These are phyloP conservation scores for Porcisia deanei DNA, from an alignment of 208 protist species.

Conservation along the genomic window DNA sequence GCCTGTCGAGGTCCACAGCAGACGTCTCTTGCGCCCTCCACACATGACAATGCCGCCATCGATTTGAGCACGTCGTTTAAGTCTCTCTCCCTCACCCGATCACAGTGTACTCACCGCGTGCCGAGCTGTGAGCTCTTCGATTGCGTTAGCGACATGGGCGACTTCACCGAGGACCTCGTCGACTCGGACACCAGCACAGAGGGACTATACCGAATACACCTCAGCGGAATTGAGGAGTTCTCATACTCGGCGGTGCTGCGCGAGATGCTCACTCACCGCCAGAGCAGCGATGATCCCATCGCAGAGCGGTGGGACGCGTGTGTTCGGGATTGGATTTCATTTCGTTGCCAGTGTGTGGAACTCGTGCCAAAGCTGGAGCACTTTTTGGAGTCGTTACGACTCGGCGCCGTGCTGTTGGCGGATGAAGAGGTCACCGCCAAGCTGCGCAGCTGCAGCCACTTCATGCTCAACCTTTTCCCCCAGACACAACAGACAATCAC, in stretches of 20 bases:
- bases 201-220: constrained; percentile 19
- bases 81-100: neutral
- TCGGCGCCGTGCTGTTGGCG: constrained; percentile 14
- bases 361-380: constrained; percentile 30
- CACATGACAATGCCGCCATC: neutral
- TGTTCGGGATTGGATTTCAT: constrained; percentile 36
- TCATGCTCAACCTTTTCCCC: constrained; percentile 41
- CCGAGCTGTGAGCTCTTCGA: constrained; percentile 24
- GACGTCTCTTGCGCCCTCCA: neutral
- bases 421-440: constrained; percentile 15
- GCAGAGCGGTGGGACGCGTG: constrained; percentile 23
- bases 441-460: constrained; percentile 27
- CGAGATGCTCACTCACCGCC: constrained; percentile 2
- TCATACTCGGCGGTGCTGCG: constrained; percentile 25
- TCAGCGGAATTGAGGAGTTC: constrained; percentile 23
- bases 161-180: neutral
- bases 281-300: neutral
- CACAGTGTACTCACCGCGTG: neutral
- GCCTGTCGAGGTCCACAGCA: neutral
- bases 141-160: constrained; percentile 15
- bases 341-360: constrained; percentile 40
- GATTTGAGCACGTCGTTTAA: constrained; percentile 19
- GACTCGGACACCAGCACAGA: constrained; percentile 2
- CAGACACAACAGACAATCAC: constrained; percentile 24
- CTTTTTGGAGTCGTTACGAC: constrained; percentile 31